phyloP scores from a whole-genome alignment of 345 rosid genomes.

The Boechera retrofracta region DNA sequence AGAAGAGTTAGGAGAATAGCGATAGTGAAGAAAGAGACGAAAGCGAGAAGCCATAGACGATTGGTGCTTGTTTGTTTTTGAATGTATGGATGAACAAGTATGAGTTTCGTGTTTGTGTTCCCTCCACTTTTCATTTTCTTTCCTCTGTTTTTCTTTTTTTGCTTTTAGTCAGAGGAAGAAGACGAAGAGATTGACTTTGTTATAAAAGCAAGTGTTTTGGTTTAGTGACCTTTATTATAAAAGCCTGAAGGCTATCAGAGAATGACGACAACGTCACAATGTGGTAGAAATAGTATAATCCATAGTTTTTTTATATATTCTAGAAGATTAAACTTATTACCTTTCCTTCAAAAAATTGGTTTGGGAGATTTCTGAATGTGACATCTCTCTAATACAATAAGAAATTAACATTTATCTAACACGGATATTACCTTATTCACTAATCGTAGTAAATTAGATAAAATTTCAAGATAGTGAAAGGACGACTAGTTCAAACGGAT shows the following conservation, averaged over 20 bases:
- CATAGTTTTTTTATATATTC: not conserved
- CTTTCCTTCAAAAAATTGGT: not conserved
- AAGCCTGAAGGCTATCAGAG: not conserved
- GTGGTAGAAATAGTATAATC: not conserved
- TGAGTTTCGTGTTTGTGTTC: slow-evolving; percentile 81
- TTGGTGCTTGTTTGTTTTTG: slow-evolving; percentile 87
- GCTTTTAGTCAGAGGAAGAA: slow-evolving; percentile 21
- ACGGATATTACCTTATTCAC: slow-evolving; percentile 18
- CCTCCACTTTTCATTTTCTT: slow-evolving; percentile 66
- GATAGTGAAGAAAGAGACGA: slow-evolving; percentile 78
- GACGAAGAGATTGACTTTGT: slow-evolving; percentile 34
- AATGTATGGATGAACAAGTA: slow-evolving; percentile 89
- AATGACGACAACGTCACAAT: slow-evolving; percentile 15
- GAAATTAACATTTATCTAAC: slow-evolving; percentile 14
- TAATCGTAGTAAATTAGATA: not conserved
- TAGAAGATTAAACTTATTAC: slow-evolving; percentile 1
- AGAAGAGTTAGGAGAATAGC: slow-evolving; percentile 81
- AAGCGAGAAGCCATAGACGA: slow-evolving; percentile 87
- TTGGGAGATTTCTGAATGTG: slow-evolving; percentile 10
- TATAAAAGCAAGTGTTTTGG: slow-evolving; percentile 47
- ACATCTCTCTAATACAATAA: slow-evolving; percentile 26
- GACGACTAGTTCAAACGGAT: not conserved
- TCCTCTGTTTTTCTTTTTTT: not conserved
- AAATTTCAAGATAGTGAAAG: not conserved
- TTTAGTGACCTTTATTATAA: slow-evolving; percentile 42